Evolutionary conservation across 2,329 filamentous ascomycete species (phyloP), one percentile per base, ranked within the genome.

Genomic region (Fusarium burgessii): DNA sequence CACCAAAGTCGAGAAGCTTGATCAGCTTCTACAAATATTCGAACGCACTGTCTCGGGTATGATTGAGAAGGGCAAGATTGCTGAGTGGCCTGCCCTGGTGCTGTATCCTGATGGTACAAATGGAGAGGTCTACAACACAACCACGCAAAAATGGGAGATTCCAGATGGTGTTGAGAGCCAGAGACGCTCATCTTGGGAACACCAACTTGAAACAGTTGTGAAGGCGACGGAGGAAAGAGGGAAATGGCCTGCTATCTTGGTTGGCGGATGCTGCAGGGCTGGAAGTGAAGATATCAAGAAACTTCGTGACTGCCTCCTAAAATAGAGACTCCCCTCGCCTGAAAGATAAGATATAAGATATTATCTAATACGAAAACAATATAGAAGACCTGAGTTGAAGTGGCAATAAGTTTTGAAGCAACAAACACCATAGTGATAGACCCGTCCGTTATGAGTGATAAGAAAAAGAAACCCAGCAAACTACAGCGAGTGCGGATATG

Each of bases 21-120:
- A 86, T 4, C 75, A 79, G 1, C 79, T 92, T 18, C 79, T 93
- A 20, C 79, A 78, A 20, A 81, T 85, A 51, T 91, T 88, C 54
- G 88, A 91, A 72, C 81, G 79, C 6, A 84, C 81, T 12, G 77
- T 90, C 18, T 62, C 67, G 13, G 68, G 62, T n/a, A 56, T 88
- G 70, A 60, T 84, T 3, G 55, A 74, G 7, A 70, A 77, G 7
- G 80, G 81, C 1, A 72, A 78, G 17, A 56, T 84, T 3, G 23
- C 66, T 1, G 74, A 76, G 9, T 85, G 83, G 81, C 89, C 89
- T 2, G 83, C 82, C 23, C 78, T 92, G 57, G 86, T 92, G 7
- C 73, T 92, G 20, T 92, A 92, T 76, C 91, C 91, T 0, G 91
- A 93, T 77, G 90, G 90, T 0, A 92, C 91, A 3, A 90, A 89